These are phyloP conservation scores for Phalaenopsis hybrid DNA, from an alignment of 116 monocot genomes.

Conservation along the genomic window DNA sequence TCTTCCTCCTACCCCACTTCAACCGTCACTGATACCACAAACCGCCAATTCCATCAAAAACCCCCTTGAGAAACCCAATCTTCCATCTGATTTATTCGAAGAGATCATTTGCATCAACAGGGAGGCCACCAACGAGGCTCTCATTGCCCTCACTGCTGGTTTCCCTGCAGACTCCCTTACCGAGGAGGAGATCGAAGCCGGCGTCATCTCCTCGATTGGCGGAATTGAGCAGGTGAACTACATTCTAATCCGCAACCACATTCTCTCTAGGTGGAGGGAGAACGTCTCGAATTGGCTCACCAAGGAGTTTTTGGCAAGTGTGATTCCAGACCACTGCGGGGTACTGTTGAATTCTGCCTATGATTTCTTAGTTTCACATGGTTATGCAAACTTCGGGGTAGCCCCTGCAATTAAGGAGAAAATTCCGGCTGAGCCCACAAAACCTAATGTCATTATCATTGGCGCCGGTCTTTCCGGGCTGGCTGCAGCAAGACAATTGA, in stretches of 20 bases:
- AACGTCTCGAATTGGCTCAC: constrained; percentile 48
- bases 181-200: constrained; percentile 86
- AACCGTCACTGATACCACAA: background rate
- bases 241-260: constrained; percentile 90
- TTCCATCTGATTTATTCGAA: constrained; percentile 41
- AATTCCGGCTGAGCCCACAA: constrained; percentile 47
- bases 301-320: constrained; percentile 29
- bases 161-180: constrained; percentile 98
- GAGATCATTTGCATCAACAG: constrained; percentile 96
- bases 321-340: constrained; percentile 52
- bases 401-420: constrained; percentile 53
- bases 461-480: constrained; percentile 83
- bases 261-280: constrained; percentile 60
- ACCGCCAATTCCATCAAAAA: background rate
- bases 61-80: background rate
- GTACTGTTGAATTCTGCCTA: constrained; percentile 60
- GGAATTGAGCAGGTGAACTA: constrained; percentile 99
- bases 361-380: constrained; percentile 62
- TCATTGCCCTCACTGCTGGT: constrained; percentile 79
- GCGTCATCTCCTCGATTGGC: constrained; percentile 72
- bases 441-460: constrained; percentile 45
- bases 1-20: background rate
- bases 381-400: constrained; percentile 80
- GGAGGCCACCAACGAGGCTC: constrained; percentile 80
- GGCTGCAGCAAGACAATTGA: constrained; percentile 74